Evolutionary conservation across 139 green algal species (phyloP).

Genomic region (Zygnema cylindricum): DNA sequence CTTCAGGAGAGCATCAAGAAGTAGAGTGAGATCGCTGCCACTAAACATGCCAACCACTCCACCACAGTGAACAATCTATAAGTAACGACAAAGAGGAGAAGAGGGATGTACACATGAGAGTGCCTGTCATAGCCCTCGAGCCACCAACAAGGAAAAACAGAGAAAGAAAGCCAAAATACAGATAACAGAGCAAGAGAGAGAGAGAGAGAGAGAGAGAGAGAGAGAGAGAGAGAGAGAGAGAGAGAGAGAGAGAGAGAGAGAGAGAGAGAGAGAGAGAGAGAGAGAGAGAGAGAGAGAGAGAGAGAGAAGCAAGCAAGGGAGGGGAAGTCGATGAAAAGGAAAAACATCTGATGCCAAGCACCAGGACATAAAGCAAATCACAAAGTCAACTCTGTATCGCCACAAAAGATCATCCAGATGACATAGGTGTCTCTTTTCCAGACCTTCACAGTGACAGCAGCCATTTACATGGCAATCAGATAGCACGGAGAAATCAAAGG

Average conservation of each 20-base stretch:
- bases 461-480: not conserved
- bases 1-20: not conserved
- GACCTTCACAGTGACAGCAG: not conserved
- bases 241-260: not conserved
- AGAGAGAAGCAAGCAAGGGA: not conserved
- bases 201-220: not conserved
- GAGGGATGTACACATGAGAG: too few relatives aligned
- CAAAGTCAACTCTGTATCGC: not conserved
- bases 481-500: not conserved
- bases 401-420: not conserved
- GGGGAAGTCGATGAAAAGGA: not conserved
- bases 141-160: too few relatives aligned
- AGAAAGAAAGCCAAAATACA: too few relatives aligned
- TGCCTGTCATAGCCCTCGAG: too few relatives aligned
- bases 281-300: not conserved
- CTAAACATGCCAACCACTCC: too few relatives aligned
- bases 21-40: not conserved
- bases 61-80: too few relatives aligned
- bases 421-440: not conserved
- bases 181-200: not conserved
- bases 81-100: too few relatives aligned
- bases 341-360: not conserved
- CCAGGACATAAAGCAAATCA: not conserved
- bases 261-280: not conserved
- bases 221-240: not conserved